Evolutionary conservation across 371 early-diverging fungal genomes (phyloP).

Genomic region (Saksenaea oblongispora): DNA sequence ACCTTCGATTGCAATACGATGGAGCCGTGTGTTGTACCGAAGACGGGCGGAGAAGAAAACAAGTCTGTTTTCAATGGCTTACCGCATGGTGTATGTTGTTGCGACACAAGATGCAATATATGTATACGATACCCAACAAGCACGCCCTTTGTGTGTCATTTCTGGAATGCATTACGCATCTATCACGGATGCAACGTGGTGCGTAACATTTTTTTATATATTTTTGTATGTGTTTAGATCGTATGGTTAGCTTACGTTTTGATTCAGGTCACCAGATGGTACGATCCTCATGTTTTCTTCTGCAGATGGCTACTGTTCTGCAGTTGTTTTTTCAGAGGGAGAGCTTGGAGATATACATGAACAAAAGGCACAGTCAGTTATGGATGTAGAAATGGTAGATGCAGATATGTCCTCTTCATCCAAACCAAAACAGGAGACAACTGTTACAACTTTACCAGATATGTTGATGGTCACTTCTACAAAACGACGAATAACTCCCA

Average conservation of each 20-base stretch:
- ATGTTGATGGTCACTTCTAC: background rate
- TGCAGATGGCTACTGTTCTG: conserved; percentile 90
- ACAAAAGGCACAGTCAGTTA: conserved; percentile 2
- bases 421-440: background rate
- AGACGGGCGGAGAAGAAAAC: conserved; percentile 30
- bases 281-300: conserved; percentile 74
- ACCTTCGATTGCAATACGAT: conserved; percentile 80
- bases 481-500: conserved; percentile 7
- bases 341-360: conserved; percentile 55
- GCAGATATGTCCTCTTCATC: conserved; percentile 9
- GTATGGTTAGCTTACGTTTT: background rate
- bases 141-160: conserved; percentile 69
- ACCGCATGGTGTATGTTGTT: conserved; percentile 84
- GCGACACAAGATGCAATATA: conserved; percentile 84
- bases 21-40: conserved; percentile 62
- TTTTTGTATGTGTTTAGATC: background rate
- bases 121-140: conserved; percentile 86
- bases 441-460: background rate
- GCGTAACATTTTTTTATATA: conserved; percentile 15
- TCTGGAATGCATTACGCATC: conserved; percentile 89
- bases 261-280: conserved; percentile 72
- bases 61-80: conserved; percentile 58
- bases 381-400: conserved; percentile 35
- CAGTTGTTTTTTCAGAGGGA: conserved; percentile 70
- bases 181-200: conserved; percentile 89